Conservation (phyloP, 2,329 filamentous ascomycete species). For the Cladosporium sp. region DNA sequence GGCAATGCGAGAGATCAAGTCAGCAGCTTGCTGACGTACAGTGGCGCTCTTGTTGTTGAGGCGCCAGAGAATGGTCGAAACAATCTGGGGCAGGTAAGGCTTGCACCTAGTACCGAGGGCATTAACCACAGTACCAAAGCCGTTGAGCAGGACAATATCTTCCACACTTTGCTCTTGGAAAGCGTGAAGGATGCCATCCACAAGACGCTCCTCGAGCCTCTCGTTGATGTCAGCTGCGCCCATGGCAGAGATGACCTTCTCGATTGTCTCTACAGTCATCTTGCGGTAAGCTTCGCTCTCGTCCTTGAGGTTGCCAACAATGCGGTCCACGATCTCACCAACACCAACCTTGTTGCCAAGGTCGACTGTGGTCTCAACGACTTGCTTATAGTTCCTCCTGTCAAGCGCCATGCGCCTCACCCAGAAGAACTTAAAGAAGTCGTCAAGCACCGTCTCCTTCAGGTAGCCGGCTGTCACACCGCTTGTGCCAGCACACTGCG, state of each 20-base stretch:
- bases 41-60: slow-evolving; percentile 98
- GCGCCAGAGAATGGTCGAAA: slow-evolving; percentile 92
- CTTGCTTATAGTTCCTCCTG: slow-evolving; percentile 95
- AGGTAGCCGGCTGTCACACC: slow-evolving; percentile 93
- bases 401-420: slow-evolving; percentile 94
- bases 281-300: slow-evolving; percentile 97
- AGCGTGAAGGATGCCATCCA: slow-evolving; percentile 91
- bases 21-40: slow-evolving; percentile 93
- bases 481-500: slow-evolving; percentile 89
- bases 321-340: slow-evolving; percentile 87
- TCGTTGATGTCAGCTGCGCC: slow-evolving; percentile 93
- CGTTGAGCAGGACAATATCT: slow-evolving; percentile 93
- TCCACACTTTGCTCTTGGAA: slow-evolving; percentile 99
- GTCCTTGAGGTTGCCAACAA: slow-evolving; percentile 95
- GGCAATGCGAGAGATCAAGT: slow-evolving; percentile 93
- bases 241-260: slow-evolving; percentile 91
- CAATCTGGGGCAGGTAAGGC: slow-evolving; percentile 93
- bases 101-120: slow-evolving; percentile 91
- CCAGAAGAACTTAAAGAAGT: slow-evolving; percentile 99
- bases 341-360: slow-evolving; percentile 97
- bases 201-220: slow-evolving; percentile 85
- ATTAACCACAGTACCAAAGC: slow-evolving; percentile 96
- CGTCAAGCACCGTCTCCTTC: slow-evolving; percentile 89
- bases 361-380: slow-evolving; percentile 97
- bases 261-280: slow-evolving; percentile 98